phyloP scores from a whole-genome alignment of 805 yeast genomes.

The Candida coquimbonensis region DNA sequence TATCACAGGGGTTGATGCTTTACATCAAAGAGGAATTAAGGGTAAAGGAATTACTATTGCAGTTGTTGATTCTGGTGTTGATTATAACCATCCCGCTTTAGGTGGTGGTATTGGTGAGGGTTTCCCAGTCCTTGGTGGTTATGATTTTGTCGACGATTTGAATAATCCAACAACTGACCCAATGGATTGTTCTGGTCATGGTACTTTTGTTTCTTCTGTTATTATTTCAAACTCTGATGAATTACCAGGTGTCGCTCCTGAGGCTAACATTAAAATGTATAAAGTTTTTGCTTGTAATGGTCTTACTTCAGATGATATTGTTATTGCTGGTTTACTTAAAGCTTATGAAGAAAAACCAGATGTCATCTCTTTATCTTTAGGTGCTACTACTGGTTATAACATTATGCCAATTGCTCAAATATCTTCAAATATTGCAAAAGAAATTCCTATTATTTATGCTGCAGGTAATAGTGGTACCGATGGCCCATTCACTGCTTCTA shows the following conservation, averaged over 20 bases:
- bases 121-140: constrained; percentile 10
- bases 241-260: constrained; percentile 13
- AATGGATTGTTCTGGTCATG: constrained; percentile 16
- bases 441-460: constrained; percentile 9
- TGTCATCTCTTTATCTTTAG: constrained; percentile 11
- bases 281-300: constrained; percentile 10
- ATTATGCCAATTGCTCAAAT: constrained; percentile 8
- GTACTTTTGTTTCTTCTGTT: constrained; percentile 14
- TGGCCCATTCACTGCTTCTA: constrained; percentile 9
- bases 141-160: constrained; percentile 5
- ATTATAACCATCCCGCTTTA: constrained; percentile 4
- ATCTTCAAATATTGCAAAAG: constrained; percentile 10
- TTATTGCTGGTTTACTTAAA: constrained; percentile 11
- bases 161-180: constrained; percentile 9
- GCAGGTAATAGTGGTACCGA: constrained; percentile 13
- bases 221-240: constrained; percentile 8
- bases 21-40: constrained; percentile 4
- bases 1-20: constrained; percentile 5
- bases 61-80: constrained; percentile 8
- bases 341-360: constrained; percentile 12
- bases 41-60: constrained; percentile 7
- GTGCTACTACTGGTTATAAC: constrained; percentile 10
- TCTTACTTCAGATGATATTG: constrained; percentile 9
- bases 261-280: constrained; percentile 11
- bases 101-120: constrained; percentile 10